Conservation (phyloP, 257 asterid genomes). For the Dorcoceras hygrometricum region DNA sequence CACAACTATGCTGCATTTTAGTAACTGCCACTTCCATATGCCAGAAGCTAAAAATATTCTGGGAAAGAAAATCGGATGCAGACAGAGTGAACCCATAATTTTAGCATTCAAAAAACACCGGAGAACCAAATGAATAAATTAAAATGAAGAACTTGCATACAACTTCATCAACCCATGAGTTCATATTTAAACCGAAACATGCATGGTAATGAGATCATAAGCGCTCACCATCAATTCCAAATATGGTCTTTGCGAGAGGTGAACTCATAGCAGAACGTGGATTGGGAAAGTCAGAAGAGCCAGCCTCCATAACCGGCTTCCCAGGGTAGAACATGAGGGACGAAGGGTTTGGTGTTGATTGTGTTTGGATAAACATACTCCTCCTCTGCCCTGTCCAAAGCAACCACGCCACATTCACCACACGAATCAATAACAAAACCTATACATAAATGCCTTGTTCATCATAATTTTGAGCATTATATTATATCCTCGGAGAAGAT, state of each 20-base stretch:
- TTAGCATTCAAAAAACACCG: too few species aligned
- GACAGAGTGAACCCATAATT: too few species aligned
- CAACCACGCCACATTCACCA: slow-evolving; percentile 4
- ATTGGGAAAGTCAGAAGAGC: slow-evolving; percentile 89
- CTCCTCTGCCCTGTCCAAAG: slow-evolving; percentile 80
- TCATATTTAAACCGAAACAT: not conserved
- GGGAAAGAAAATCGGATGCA: too few species aligned
- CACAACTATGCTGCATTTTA: too few species aligned
- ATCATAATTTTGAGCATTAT: not conserved
- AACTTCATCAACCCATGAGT: slow-evolving; percentile 3
- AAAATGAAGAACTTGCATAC: not conserved
- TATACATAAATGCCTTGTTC: not conserved
- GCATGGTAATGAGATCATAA: not conserved
- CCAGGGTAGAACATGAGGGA: slow-evolving; percentile 98
- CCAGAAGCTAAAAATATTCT: too few species aligned
- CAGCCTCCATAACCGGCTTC: slow-evolving; percentile 79
- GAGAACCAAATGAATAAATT: not conserved
- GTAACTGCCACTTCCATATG: too few species aligned
- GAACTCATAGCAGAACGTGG: slow-evolving; percentile 93
- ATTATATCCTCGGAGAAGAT: not conserved
- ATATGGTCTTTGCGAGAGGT: slow-evolving; percentile 81
- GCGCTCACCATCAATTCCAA: slow-evolving; percentile 73
- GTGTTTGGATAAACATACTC: slow-evolving; percentile 93
- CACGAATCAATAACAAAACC: not conserved
- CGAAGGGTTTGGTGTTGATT: slow-evolving; percentile 88